Evolutionary conservation across 495 filamentous ascomycete genomes (phyloP).

Genomic region (Pseudomonodictys pantanalensis): DNA sequence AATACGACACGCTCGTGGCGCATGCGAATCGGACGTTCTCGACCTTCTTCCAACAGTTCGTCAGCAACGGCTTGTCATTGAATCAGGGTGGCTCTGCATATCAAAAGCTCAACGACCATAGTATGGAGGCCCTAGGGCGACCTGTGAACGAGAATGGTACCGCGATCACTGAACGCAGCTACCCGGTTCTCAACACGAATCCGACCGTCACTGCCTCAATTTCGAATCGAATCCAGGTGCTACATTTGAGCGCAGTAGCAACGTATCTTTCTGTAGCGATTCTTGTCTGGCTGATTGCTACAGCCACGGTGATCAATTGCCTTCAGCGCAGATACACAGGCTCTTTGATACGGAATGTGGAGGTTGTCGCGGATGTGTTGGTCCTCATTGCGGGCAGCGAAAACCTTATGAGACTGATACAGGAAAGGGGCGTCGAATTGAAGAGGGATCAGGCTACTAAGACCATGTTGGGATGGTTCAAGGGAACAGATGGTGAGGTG

Average conservation of each 20-base stretch:
- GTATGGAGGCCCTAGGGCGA: not conserved
- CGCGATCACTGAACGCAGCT: not conserved
- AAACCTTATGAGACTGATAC: not conserved
- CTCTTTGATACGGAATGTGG: not conserved
- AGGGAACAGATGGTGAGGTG: not conserved
- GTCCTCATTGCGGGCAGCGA: slow-evolving; percentile 10
- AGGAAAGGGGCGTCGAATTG: not conserved
- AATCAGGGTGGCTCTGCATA: not conserved
- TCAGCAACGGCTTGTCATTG: not conserved
- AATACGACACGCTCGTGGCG: not conserved
- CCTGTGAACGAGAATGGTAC: not conserved
- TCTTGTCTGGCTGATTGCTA: slow-evolving; percentile 7
- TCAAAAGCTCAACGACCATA: not conserved
- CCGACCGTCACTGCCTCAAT: not conserved
- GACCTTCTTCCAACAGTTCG: slow-evolving; percentile 9
- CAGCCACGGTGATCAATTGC: not conserved
- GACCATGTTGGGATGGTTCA: slow-evolving; percentile 8
- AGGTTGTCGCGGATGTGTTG: slow-evolving; percentile 1
- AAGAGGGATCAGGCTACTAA: not conserved
- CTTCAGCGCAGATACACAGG: not conserved
- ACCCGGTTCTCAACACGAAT: slow-evolving; percentile 4
- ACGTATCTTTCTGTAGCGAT: slow-evolving; percentile 3
- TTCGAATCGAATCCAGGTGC: not conserved
- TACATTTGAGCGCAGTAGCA: slow-evolving; percentile 1
- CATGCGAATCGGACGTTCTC: not conserved